Evolutionary conservation across 2,329 filamentous ascomycete genomes (phyloP).

Genomic region (Paramyrothecium sp.): DNA sequence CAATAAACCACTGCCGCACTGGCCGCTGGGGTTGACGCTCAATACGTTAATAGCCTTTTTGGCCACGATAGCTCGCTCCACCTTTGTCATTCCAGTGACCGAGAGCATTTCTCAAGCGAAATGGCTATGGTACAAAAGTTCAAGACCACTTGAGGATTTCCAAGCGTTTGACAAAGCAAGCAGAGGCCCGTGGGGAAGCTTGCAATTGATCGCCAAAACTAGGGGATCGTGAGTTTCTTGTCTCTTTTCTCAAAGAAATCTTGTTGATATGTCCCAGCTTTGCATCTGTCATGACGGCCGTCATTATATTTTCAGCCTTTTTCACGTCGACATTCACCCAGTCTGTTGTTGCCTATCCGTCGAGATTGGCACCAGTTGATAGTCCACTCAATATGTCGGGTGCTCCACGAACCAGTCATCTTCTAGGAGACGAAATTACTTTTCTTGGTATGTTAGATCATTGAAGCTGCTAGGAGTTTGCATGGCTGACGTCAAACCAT

Average conservation of each 20-base stretch:
- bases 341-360: background rate
- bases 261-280: background rate
- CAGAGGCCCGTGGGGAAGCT: constrained; percentile 13
- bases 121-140: constrained; percentile 12
- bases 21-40: constrained; percentile 20
- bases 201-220: constrained; percentile 4
- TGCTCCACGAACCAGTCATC: background rate
- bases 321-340: background rate
- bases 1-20: constrained; percentile 16
- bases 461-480: too few species aligned
- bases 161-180: constrained; percentile 12
- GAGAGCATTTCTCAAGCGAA: constrained; percentile 20
- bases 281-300: background rate
- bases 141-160: constrained; percentile 11
- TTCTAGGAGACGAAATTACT: too few species aligned
- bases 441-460: too few species aligned
- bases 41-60: constrained; percentile 25
- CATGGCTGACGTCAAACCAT: too few species aligned
- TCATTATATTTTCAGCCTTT: background rate
- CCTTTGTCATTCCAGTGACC: constrained; percentile 19
- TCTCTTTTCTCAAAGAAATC: background rate
- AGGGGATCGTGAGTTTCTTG: background rate
- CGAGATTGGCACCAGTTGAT: background rate
- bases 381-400: background rate
- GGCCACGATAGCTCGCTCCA: constrained; percentile 17